Evolutionary conservation across 139 green algal species (phyloP), one percentile per base, ranked within the genome.

Genomic region (Chlorella sp.): DNA sequence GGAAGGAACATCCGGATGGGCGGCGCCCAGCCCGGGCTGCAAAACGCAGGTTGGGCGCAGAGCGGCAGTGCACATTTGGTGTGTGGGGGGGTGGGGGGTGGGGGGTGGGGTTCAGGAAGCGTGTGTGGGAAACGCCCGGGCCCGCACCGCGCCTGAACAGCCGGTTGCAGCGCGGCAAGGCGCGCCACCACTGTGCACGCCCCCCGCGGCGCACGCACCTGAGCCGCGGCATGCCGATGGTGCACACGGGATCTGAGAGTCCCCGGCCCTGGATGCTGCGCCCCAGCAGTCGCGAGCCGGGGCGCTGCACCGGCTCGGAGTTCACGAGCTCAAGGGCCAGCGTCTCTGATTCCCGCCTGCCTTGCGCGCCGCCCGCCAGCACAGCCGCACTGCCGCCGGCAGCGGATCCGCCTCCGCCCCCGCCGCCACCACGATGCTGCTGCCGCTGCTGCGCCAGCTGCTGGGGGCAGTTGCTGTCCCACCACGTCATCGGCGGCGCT

Each of bases 1-100:
- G 92, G 92, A 31, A 97, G 83, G 23, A 74, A 77, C 61, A 97
- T 79, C 27, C 40, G 65, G 23, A 92, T 77, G 27, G 71, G 78
- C 33, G 84, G 83, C 1, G 77, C 86, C 35, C 58, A 77, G 3
- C 46, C 53, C 3, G 55, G 31, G n/a, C n/a, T n/a, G n/a, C n/a
- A n/a, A n/a, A n/a, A n/a, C n/a, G n/a, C n/a, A n/a, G n/a, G n/a
- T n/a, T n/a, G n/a, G n/a, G n/a, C n/a, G n/a, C n/a, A n/a, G n/a
- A n/a, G n/a, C n/a, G n/a, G n/a, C n/a, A n/a, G n/a, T n/a, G n/a
- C n/a, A n/a, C n/a, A n/a, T n/a, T n/a, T n/a, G n/a, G n/a, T n/a
- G n/a, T n/a, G n/a, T n/a, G n/a, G n/a, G n/a, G n/a, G n/a, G n/a
- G n/a, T n/a, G n/a, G n/a, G n/a, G n/a, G n/a, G n/a, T n/a, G n/a